Conservation (phyloP, 2,329 filamentous ascomycete genomes). For the Cyphellophora europaea region DNA sequence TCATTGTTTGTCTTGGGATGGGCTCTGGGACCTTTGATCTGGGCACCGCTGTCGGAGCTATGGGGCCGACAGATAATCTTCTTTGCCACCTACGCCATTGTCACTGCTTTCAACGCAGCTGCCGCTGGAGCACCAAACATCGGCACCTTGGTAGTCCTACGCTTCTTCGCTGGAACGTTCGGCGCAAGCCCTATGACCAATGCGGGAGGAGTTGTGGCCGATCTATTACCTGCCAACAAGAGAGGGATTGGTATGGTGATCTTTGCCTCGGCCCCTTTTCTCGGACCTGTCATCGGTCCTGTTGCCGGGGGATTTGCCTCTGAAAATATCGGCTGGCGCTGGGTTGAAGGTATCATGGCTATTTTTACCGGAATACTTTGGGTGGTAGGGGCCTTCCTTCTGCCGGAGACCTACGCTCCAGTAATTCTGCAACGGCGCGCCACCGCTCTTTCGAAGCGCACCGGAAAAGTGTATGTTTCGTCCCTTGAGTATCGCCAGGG, state of each 20-base stretch:
- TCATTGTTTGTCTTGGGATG: conserved; percentile 43
- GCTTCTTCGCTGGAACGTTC: conserved; percentile 44
- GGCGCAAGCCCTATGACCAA: conserved; percentile 55
- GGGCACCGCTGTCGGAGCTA: conserved; percentile 24
- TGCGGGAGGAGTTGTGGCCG: conserved; percentile 58
- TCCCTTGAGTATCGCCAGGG: conserved; percentile 32
- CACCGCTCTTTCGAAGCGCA: conserved; percentile 37
- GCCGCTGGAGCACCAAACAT: conserved; percentile 56
- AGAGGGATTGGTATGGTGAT: conserved; percentile 58
- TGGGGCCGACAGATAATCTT: conserved; percentile 37
- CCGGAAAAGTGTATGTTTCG: conserved; percentile 39
- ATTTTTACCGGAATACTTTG: conserved; percentile 55
- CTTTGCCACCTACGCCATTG: conserved; percentile 52
- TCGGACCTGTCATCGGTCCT: conserved; percentile 39
- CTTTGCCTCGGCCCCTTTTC: conserved; percentile 39
- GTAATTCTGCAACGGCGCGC: conserved; percentile 44
- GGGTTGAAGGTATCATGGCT: conserved; percentile 55
- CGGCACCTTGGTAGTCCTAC: conserved; percentile 55
- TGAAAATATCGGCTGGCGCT: conserved; percentile 56
- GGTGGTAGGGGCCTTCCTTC: conserved; percentile 40
- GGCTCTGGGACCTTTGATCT: conserved; percentile 51
- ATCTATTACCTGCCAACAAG: conserved; percentile 51
- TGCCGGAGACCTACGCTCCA: conserved; percentile 50
- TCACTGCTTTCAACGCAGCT: conserved; percentile 55
- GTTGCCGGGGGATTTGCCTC: conserved; percentile 52